Evolutionary conservation across 495 filamentous ascomycete genomes (phyloP).

Genomic region (Xylaria intraflava): DNA sequence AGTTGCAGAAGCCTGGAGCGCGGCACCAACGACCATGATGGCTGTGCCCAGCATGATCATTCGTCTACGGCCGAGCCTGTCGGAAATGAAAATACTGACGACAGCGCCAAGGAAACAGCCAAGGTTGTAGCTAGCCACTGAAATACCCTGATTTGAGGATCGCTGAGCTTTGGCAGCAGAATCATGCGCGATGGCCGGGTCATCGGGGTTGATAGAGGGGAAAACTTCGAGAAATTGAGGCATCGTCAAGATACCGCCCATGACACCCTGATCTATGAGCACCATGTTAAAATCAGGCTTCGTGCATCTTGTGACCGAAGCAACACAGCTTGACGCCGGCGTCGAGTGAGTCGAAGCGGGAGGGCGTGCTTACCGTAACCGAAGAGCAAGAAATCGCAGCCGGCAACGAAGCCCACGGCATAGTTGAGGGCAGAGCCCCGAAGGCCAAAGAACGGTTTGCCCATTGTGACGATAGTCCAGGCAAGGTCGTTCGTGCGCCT

Average conservation of each 20-base stretch:
- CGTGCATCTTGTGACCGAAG: not conserved
- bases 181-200: constrained; percentile 16
- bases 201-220: constrained; percentile 48
- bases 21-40: constrained; percentile 66
- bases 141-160: constrained; percentile 54
- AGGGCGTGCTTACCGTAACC: constrained; percentile 31
- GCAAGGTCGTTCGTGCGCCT: not conserved
- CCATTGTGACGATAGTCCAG: constrained; percentile 21
- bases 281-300: constrained; percentile 8
- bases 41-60: constrained; percentile 63
- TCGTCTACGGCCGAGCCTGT: constrained; percentile 60
- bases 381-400: constrained; percentile 59
- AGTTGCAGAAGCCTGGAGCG: constrained; percentile 56
- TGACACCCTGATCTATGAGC: constrained; percentile 46
- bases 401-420: constrained; percentile 61
- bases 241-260: constrained; percentile 53
- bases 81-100: constrained; percentile 62
- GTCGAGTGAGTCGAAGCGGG: not conserved
- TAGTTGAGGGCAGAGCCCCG: constrained; percentile 59
- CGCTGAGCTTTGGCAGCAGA: constrained; percentile 31
- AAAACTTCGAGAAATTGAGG: constrained; percentile 48
- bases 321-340: not conserved
- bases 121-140: constrained; percentile 63
- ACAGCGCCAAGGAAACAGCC: constrained; percentile 70
- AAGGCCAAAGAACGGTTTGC: constrained; percentile 54